Evolutionary conservation across 2,329 filamentous ascomycete genomes (phyloP).

Genomic region (Trichophyton simii): DNA sequence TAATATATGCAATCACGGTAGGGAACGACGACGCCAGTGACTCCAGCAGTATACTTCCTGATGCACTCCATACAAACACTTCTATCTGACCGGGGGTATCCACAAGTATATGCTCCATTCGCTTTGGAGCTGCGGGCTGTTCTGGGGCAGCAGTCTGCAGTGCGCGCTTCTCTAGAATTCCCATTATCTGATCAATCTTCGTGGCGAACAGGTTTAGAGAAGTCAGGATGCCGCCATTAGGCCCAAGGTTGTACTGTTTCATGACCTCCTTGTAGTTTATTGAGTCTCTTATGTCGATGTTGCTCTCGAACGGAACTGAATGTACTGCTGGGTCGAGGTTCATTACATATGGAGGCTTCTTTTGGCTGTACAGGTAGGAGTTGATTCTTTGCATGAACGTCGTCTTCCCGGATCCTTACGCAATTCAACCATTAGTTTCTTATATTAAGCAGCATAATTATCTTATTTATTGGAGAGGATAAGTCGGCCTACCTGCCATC

Average conservation of each 20-base stretch:
- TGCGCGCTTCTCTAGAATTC: conserved; percentile 78
- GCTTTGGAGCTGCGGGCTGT: conserved; percentile 40
- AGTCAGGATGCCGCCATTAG: conserved; percentile 93
- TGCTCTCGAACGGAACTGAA: conserved; percentile 85
- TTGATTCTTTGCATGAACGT: conserved; percentile 99
- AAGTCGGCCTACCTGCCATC: conserved; percentile 61
- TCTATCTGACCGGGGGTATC: conserved; percentile 98
- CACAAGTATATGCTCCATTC: conserved; percentile 73
- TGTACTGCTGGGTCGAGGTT: conserved; percentile 94
- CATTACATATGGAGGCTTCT: conserved; percentile 79
- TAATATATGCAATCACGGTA: conserved; percentile 92
- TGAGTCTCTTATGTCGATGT: conserved; percentile 97
- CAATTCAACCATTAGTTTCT: neutral
- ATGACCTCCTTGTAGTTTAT: conserved; percentile 99
- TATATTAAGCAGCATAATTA: neutral
- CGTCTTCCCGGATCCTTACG: conserved; percentile 81
- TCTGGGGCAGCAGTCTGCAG: conserved; percentile 38
- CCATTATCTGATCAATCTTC: conserved; percentile 91
- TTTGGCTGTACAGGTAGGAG: conserved; percentile 71
- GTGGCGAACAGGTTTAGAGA: conserved; percentile 93
- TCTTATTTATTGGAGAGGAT: neutral
- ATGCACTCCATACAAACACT: conserved; percentile 96
- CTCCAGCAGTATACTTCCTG: conserved; percentile 84
- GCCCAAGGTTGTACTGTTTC: conserved; percentile 96
- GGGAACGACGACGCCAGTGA: conserved; percentile 88